Percentiles rank a stretch among this genome's conserved stretches.
These are phyloP conservation scores for Microdochium bolleyi DNA, from an alignment of 2,329 filamentous ascomycete genomes.

Conservation along the genomic window DNA sequence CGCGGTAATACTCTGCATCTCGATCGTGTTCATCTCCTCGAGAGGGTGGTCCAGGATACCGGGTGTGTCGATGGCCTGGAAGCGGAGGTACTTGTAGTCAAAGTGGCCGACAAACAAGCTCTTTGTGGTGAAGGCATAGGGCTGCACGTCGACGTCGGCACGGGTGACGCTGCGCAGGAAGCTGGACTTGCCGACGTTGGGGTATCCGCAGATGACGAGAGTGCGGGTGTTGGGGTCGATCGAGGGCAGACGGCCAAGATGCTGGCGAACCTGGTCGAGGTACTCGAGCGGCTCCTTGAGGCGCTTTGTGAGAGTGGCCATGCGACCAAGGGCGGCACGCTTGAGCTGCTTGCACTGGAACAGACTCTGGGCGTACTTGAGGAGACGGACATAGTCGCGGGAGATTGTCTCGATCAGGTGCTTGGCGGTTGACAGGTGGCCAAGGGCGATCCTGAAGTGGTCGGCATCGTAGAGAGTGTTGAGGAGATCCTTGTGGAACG, in stretches of 20 bases:
- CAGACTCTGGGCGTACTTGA: slow-evolving; percentile 93
- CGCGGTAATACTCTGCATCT: slow-evolving; percentile 97
- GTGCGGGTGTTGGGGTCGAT: slow-evolving; percentile 98
- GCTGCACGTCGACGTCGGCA: slow-evolving; percentile 94
- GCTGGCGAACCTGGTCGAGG: slow-evolving; percentile 93
- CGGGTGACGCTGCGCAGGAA: slow-evolving; percentile 89
- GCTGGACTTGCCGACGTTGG: slow-evolving; percentile 95
- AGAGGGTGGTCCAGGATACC: slow-evolving; percentile 95
- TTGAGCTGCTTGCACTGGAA: slow-evolving; percentile 99
- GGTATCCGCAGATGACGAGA: slow-evolving; percentile 92
- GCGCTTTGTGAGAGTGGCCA: slow-evolving; percentile 94
- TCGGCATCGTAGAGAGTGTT: slow-evolving; percentile 99
- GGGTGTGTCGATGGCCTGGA: slow-evolving; percentile 88
- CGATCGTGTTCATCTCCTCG: slow-evolving; percentile 99
- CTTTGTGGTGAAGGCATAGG: slow-evolving; percentile 98
- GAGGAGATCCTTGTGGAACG: slow-evolving; percentile 78
- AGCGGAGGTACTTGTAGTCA: slow-evolving; percentile 85
- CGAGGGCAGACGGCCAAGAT: slow-evolving; percentile 92
- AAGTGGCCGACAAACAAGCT: slow-evolving; percentile 96
- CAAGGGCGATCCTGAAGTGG: slow-evolving; percentile 94
- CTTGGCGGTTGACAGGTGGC: slow-evolving; percentile 92
- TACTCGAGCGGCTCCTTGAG: slow-evolving; percentile 93
- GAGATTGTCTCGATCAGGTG: slow-evolving; percentile 94
- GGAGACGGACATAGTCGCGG: slow-evolving; percentile 88
- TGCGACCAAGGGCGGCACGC: slow-evolving; percentile 88